Evolutionary conservation across 2,329 filamentous ascomycete genomes (phyloP), one percentile per base, ranked within the genome.

Genomic region (Fonsecaea erecta): DNA sequence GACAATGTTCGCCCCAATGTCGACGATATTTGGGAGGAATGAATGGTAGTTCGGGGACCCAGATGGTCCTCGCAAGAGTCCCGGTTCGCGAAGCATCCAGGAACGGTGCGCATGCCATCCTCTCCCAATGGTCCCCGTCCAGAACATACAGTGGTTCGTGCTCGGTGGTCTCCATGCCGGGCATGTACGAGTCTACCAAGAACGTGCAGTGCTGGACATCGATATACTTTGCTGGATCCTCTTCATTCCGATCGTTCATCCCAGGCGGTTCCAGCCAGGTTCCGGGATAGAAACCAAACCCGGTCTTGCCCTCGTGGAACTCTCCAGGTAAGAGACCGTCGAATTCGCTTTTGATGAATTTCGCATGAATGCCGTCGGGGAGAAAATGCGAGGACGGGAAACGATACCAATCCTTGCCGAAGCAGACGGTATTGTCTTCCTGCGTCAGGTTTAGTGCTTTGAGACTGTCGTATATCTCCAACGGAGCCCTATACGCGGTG

Each of bases 331-430:
- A 81, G 18, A 99, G 82, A 1, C 95, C 95, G 8, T 85, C 85
- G 77, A 99, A 99, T 70, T 95, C 92, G 71, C 92, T 96, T 70
- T 90, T 91, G 71, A 99, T 82, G 74, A 97, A 99, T 72, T 95
- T 97, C 72, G 91, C 90, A 69, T 86, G 89, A 81, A 95, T 91
- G 56, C 87, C 85, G n/a, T 88, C 82, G 0, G 95, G 94, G 2
- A 99, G 82, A 75, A 95, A 93, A 80, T 93, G 98, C 0, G 93
- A 96, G 0, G 91, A 94, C 1, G 95, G 94, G 75, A 97, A 98
- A 37, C 95, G 91, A 77, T 99, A 97, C 95, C 95, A 99, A 75
- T 99, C 95, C 76, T 98, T 99, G 30, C 92, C 93, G 43, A 97
- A 86, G 76, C 95, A 99, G 2, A 99, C 86, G 18, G 83, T 88